A percentile compares a stretch with the other conserved stretches of the same genome.
phyloP scores from a whole-genome alignment of 768 basidiomycete genomes.

The Tylopilus sp. region DNA sequence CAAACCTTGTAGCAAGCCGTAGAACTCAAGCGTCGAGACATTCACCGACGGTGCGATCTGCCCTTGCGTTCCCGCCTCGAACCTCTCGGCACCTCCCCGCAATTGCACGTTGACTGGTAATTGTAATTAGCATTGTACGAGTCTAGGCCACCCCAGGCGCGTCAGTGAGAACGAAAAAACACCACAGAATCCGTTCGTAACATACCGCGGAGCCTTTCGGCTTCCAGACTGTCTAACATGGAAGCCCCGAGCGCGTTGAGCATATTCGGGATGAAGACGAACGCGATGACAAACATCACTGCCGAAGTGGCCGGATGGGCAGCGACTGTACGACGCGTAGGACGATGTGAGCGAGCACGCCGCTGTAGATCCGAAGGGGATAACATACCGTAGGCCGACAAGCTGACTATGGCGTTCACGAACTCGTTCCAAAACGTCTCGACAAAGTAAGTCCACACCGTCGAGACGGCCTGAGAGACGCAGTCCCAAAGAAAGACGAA shows the following conservation, averaged over 20 bases:
- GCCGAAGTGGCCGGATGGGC: constrained; percentile 12
- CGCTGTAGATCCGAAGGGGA: too few species aligned
- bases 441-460: not conserved
- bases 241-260: not conserved
- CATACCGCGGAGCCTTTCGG: not conserved
- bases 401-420: constrained; percentile 2
- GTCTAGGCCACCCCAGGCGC: not conserved
- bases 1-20: too few species aligned
- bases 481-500: not conserved
- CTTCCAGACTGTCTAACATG: not conserved
- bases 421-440: constrained; percentile 20
- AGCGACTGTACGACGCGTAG: not conserved
- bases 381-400: constrained; percentile 13
- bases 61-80: too few species aligned
- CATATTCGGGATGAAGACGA: constrained; percentile 4
- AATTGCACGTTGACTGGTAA: constrained; percentile 21
- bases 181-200: not conserved
- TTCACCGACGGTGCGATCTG: not conserved
- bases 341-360: too few species aligned
- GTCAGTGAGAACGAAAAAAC: not conserved
- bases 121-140: constrained; percentile 17
- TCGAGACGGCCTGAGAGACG: not conserved
- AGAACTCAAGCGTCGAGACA: not conserved
- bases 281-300: constrained; percentile 10
- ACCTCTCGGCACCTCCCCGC: constrained; percentile 13